phyloP scores from a whole-genome alignment of 1,284 basidiomycete species.

The Leccinum variabile region DNA sequence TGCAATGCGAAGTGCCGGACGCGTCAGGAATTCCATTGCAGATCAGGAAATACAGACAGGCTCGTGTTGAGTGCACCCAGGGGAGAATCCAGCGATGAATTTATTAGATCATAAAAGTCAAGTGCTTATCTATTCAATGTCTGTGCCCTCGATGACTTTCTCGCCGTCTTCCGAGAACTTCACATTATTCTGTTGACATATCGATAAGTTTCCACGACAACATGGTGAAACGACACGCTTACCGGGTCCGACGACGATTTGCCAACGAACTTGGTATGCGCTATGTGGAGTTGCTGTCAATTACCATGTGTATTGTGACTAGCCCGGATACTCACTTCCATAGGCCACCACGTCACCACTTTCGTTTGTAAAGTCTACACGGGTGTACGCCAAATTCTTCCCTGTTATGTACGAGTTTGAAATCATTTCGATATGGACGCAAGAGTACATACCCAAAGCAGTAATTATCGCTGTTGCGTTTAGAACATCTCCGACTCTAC shows the following conservation, averaged over 20 bases:
- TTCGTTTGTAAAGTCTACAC: slow-evolving; percentile 73
- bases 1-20: background rate
- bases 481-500: slow-evolving; percentile 62
- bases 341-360: slow-evolving; percentile 80
- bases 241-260: slow-evolving; percentile 68
- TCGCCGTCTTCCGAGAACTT: slow-evolving; percentile 81
- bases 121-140: slow-evolving; percentile 33
- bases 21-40: background rate
- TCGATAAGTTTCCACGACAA: background rate
- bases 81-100: background rate
- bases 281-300: slow-evolving; percentile 39
- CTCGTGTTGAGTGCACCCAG: too few species aligned
- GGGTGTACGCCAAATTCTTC: slow-evolving; percentile 81
- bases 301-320: background rate
- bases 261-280: slow-evolving; percentile 88
- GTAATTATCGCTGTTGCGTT: slow-evolving; percentile 62
- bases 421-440: background rate
- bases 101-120: background rate
- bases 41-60: background rate
- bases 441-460: slow-evolving; percentile 51
- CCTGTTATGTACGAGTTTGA: slow-evolving; percentile 44
- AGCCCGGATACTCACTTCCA: slow-evolving; percentile 54
- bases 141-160: slow-evolving; percentile 64
- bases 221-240: slow-evolving; percentile 21
- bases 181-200: slow-evolving; percentile 61